Base-by-base conservation (phyloP, 495 filamentous ascomycete genomes). In the Aspergillus sclerotiicarbonarius region DNA sequence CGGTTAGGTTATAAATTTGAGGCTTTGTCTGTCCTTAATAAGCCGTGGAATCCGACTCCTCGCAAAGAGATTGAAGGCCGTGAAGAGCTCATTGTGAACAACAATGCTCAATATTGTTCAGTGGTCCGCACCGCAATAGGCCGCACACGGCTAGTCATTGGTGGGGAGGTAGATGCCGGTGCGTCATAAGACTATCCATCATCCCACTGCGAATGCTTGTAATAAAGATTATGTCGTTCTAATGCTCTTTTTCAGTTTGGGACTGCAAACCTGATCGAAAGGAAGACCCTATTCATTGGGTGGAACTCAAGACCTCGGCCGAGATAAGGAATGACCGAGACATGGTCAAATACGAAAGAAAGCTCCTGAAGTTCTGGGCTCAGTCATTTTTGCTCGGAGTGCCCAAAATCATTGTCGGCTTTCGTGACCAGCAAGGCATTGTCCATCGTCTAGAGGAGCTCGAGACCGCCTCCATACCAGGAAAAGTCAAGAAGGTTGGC, bases 151-250 rank as follows among this genome's bases (percentile, higher is more conserved):
- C 64, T 98, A 58, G 75, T 96, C 33, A 75, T 98, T 3, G 94
- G 91, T n/a, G 94, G 94, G 8, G 94, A 99, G 71, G 93, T 99
- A 9, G 94, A 99, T 74, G 90, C 90, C 1, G 80, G 90, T 88
- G 82, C 56, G 83, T 74, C 25, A 41, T 21, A 31, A 53, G 29
- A 13, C 39, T 31, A 31, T 31, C 2, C 46, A 29, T 9, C 31
- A 16, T 20, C n/a, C 35, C 15, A 19, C 9, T 5, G 6, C 43
- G 16, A 45, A 18, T 21, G 25, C 3, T 37, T 6, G 13, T 41
- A n/a, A 12, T 37, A 3, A 5, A 6, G 35, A 13, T 12, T 12
- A 2, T 6, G 7, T 6, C 13, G 16, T 33, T 31, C 47, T 58
- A 48, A 58, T 59, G 18, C 47, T 47, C 41, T 29, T 53, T 5